Conservation (phyloP, 2,329 filamentous ascomycete genomes). For the Fusarium algeriense region DNA sequence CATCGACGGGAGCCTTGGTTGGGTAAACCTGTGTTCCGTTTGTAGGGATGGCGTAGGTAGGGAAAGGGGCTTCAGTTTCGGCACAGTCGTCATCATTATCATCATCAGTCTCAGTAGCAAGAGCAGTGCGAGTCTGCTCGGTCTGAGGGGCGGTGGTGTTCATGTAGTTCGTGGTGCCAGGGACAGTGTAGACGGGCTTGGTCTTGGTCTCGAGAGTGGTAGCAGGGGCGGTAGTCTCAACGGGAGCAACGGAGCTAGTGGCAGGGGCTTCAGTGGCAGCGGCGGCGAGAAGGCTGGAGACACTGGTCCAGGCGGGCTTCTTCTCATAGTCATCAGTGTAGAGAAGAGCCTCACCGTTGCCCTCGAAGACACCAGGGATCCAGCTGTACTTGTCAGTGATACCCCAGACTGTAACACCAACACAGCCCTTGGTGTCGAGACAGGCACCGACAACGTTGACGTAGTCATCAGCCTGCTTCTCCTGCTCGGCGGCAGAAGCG, state of each 20-base stretch:
- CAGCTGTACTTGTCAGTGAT: constrained; percentile 56
- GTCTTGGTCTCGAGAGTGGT: constrained; percentile 28
- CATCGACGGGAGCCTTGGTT: constrained; percentile 11
- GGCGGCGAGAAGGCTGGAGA: constrained; percentile 52
- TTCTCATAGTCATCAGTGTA: constrained; percentile 53
- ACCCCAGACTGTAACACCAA: constrained; percentile 61
- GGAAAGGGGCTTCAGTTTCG: constrained; percentile 22
- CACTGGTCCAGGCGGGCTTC: constrained; percentile 57
- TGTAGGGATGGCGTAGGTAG: constrained; percentile 29
- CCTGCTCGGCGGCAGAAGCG: constrained; percentile 53
- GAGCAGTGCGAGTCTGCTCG: constrained; percentile 32
- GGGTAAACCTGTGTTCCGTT: constrained; percentile 31
- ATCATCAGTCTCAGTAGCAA: constrained; percentile 27
- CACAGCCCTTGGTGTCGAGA: constrained; percentile 54
- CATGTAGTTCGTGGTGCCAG: constrained; percentile 12
- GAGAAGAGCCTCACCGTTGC: constrained; percentile 56
- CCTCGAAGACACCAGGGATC: constrained; percentile 55
- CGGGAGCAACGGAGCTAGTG: constrained; percentile 9
- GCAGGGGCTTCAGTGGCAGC: constrained; percentile 32
- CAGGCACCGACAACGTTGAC: constrained; percentile 54
- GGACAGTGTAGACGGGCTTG: constrained; percentile 19
- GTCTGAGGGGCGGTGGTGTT: constrained; percentile 35
- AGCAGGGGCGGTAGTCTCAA: constrained; percentile 14
- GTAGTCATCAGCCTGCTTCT: constrained; percentile 63
- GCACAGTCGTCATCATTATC: constrained; percentile 34